A percentile compares a stretch with the other conserved stretches of the same genome.
phyloP scores from a whole-genome alignment of 805 yeast species.

The Metschnikowia bowlesiae region DNA sequence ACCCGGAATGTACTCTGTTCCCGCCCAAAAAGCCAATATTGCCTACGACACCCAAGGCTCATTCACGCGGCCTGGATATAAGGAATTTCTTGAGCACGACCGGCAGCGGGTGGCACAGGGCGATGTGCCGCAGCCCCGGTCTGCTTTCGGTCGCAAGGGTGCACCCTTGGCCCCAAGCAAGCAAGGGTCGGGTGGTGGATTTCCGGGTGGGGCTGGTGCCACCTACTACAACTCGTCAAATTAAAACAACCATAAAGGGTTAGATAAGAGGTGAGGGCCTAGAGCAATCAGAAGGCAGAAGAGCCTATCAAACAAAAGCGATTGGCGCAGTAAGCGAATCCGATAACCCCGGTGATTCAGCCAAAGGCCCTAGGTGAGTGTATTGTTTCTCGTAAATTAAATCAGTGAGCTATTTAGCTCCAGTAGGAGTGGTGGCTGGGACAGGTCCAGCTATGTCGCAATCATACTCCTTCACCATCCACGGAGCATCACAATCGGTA shows the following conservation, averaged over 20 bases:
- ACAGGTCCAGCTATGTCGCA: background rate
- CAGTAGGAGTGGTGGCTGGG: background rate
- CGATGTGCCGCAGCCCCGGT: slow-evolving; percentile 27
- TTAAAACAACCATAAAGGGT: background rate
- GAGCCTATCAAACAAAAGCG: background rate
- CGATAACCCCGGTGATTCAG: too few relatives aligned
- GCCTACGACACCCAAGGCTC: slow-evolving; percentile 31
- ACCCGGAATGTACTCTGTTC: slow-evolving; percentile 19
- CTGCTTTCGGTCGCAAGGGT: slow-evolving; percentile 24
- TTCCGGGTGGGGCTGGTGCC: slow-evolving; percentile 36
- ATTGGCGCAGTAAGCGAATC: too few relatives aligned
- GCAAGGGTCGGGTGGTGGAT: slow-evolving; percentile 22
- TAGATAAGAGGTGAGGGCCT: too few relatives aligned
- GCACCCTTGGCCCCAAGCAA: slow-evolving; percentile 33
- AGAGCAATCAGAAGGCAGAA: too few relatives aligned
- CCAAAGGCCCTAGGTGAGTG: too few relatives aligned
- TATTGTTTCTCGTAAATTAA: background rate
- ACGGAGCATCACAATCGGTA: background rate
- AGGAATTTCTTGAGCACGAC: slow-evolving; percentile 29
- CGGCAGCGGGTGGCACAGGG: slow-evolving; percentile 30
- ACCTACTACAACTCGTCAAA: slow-evolving; percentile 21
- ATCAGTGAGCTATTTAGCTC: background rate
- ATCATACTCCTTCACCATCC: background rate
- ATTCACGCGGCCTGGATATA: slow-evolving; percentile 35
- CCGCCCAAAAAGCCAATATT: slow-evolving; percentile 35